phyloP scores from a whole-genome alignment of 2,329 filamentous ascomycete species.

The Harringtonia lauricola region DNA sequence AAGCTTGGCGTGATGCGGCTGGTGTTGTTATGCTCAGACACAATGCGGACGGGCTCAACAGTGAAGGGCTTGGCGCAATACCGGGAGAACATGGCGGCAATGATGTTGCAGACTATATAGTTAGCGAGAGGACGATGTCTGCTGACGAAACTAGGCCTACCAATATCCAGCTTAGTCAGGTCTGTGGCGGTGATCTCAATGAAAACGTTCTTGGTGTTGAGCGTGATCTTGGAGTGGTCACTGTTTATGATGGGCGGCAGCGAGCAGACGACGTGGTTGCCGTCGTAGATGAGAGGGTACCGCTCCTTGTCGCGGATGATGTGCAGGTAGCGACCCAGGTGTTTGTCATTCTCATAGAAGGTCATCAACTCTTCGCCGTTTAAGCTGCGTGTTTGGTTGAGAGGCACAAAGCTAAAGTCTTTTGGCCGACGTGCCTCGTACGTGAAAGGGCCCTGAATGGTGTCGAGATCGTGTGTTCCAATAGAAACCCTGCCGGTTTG shows the following conservation, averaged over 20 bases:
- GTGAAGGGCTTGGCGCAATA: slow-evolving; percentile 86
- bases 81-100: slow-evolving; percentile 93
- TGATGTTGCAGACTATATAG: slow-evolving; percentile 50
- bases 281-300: slow-evolving; percentile 92
- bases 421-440: slow-evolving; percentile 90
- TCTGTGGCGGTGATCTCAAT: slow-evolving; percentile 94
- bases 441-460: slow-evolving; percentile 85
- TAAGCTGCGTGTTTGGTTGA: slow-evolving; percentile 90
- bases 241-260: slow-evolving; percentile 97
- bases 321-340: slow-evolving; percentile 70
- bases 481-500: slow-evolving; percentile 56
- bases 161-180: slow-evolving; percentile 90
- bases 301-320: slow-evolving; percentile 91
- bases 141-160: not conserved
- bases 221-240: slow-evolving; percentile 89
- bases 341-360: slow-evolving; percentile 91
- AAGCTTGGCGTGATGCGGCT: slow-evolving; percentile 74
- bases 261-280: slow-evolving; percentile 77
- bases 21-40: slow-evolving; percentile 82
- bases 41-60: slow-evolving; percentile 84
- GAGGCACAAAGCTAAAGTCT: slow-evolving; percentile 78
- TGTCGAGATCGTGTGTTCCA: slow-evolving; percentile 93
- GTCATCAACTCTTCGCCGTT: slow-evolving; percentile 80
- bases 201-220: slow-evolving; percentile 86
- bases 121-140: not conserved